These are phyloP conservation scores for Calonectria fujianensis DNA, from an alignment of 2,329 filamentous ascomycete genomes.

Conservation along the genomic window DNA sequence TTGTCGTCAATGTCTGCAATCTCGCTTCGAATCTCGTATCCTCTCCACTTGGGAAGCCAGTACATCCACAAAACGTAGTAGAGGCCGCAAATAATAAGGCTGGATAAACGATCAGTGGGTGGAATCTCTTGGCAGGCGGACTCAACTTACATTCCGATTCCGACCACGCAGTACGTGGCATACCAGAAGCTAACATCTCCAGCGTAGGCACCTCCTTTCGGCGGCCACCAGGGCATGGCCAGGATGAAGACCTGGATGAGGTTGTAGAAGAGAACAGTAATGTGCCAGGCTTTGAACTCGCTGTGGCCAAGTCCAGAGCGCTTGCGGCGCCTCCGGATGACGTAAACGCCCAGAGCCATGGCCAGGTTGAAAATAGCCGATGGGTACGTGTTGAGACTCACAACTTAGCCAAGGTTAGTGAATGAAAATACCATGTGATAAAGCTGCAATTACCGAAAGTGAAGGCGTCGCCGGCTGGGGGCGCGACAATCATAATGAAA, in stretches of 20 bases:
- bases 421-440: not conserved
- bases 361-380: slow-evolving; percentile 73
- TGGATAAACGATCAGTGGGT: slow-evolving; percentile 49
- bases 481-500: slow-evolving; percentile 75
- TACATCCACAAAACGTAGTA: slow-evolving; percentile 79
- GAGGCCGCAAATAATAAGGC: slow-evolving; percentile 70
- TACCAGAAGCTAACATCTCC: slow-evolving; percentile 86
- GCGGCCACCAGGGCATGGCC: slow-evolving; percentile 84
- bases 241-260: slow-evolving; percentile 77
- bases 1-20: slow-evolving; percentile 65
- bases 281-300: slow-evolving; percentile 76
- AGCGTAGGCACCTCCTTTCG: slow-evolving; percentile 73
- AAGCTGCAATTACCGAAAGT: slow-evolving; percentile 68
- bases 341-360: slow-evolving; percentile 74
- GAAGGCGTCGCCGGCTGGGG: slow-evolving; percentile 79
- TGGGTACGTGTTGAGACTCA: slow-evolving; percentile 76
- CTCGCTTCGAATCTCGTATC: slow-evolving; percentile 74
- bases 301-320: slow-evolving; percentile 68
- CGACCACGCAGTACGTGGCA: slow-evolving; percentile 80
- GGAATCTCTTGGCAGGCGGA: too few relatives aligned
- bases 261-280: slow-evolving; percentile 76
- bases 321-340: slow-evolving; percentile 74
- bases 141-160: slow-evolving; percentile 76
- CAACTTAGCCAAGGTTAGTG: slow-evolving; percentile 63
- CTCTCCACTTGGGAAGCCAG: slow-evolving; percentile 69